Evolutionary conservation across 495 filamentous ascomycete species (phyloP), one percentile per base, ranked within the genome.

Genomic region (Amorphotheca resinae): DNA sequence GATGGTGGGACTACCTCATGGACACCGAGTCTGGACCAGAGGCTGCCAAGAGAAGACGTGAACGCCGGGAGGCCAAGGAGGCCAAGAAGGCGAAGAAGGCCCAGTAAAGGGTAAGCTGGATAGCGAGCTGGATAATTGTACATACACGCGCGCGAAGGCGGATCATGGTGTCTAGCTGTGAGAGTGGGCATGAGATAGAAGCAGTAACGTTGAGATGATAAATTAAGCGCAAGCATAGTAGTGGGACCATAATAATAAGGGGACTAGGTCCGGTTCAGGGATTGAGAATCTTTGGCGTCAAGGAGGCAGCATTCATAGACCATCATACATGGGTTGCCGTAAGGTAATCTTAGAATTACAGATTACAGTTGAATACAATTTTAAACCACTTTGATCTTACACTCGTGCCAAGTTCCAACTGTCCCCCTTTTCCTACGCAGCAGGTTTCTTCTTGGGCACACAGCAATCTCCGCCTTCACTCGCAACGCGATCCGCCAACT

Each of bases 1-100:
- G 93, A 56, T 98, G 93, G 93, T 96, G 93, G 91, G 91, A 98
- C 63, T 91, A 82, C 59, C 50, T 82, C 48, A 73, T 95, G 42
- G 87, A 95, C 62, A 98, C 91, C 39, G 88, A 98, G 68, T 83
- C 85, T 50, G 84, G 82, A 28, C 79, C 84, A 3, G 91, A 91
- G 60, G 84, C 91, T 7, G 69, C 80, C 33, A 87, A 87, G 74
- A 75, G 72, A 50, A 77, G 89, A 56, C 74, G 87, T 30, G 87
- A 93, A 63, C 74, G 73, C 54, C 91, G 85, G 70, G 40, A 77
- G 22, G 76, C 67, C 12, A 68, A 80, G 58, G 64, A 69, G 44
- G 58, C 64, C 12, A 64, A 56, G 34, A 21, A 39, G 12, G 25
- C 25, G 5, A 64, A 49, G 45, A 55, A 55, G 52, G 42, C 34